These are phyloP conservation scores for Didymosphaeria variabile DNA, from an alignment of 2,329 filamentous ascomycete species.

Conservation along the genomic window DNA sequence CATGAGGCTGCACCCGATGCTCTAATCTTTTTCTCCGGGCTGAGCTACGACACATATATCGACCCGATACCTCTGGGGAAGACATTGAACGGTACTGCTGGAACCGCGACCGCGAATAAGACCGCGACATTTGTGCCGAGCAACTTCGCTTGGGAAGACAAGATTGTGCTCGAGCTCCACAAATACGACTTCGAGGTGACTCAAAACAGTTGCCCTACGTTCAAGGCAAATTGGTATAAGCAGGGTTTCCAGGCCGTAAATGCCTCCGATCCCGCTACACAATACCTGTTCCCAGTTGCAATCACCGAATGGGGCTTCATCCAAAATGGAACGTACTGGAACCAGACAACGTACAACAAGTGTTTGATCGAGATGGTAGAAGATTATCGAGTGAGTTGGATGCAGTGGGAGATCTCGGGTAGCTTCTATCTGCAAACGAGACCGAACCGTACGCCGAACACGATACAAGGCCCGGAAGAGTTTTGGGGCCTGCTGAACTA, in stretches of 20 bases:
- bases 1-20: conserved; percentile 37
- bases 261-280: conserved; percentile 36
- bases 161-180: conserved; percentile 46
- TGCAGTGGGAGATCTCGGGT: conserved; percentile 44
- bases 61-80: conserved; percentile 45
- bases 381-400: conserved; percentile 42
- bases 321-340: conserved; percentile 42
- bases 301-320: conserved; percentile 47
- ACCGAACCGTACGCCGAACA: conserved; percentile 35
- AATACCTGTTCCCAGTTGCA: conserved; percentile 43
- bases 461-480: conserved; percentile 40
- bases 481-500: conserved; percentile 44
- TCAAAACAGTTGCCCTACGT: conserved; percentile 39
- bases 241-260: conserved; percentile 45
- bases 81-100: conserved; percentile 39
- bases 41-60: conserved; percentile 44
- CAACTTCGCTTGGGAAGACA: conserved; percentile 38
- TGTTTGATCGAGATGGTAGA: conserved; percentile 45
- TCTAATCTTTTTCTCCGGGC: conserved; percentile 45
- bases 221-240: conserved; percentile 46
- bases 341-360: conserved; percentile 44
- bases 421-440: conserved; percentile 52
- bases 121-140: conserved; percentile 38
- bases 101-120: conserved; percentile 36
- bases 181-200: conserved; percentile 47